Evolutionary conservation across 2,329 filamentous ascomycete genomes (phyloP), one percentile per base, ranked within the genome.

Genomic region (Claviceps lovelessii): DNA sequence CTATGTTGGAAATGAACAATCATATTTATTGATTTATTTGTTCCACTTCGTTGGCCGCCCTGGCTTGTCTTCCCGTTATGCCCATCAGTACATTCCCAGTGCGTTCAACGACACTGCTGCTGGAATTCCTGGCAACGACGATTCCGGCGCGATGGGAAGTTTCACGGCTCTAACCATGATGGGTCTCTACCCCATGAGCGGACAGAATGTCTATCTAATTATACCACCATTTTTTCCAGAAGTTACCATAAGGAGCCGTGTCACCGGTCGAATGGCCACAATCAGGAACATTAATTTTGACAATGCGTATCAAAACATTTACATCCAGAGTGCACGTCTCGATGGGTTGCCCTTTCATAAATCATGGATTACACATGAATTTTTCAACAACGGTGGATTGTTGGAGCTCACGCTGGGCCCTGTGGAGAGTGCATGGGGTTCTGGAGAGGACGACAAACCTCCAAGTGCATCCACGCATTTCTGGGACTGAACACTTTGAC

Each of bases 41-140:
- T 78, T 77, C 70, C 85, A 88, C 68, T 88, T 86, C 61, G 79
- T 76, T 1, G 83, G 80, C 0, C 77, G 84, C 0, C 85, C 85
- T 0, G 84, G 71, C 0, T 67, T 77, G 35, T 78, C 74, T 28
- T 67, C 73, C 19, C 67, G 72, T 57, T 80, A 80, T 60, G 73
- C 76, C 0, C 82, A 85, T 61, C 74, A 70, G 58, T 87, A 88
- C 62, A 85, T 88, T 56, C 84, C 85, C 0, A 71, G 72, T 1
- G 76, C 80, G 52, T 88, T 88, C 74, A 86, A 87, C 69, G 77
- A 79, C 31, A 80, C 78, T 0, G 64, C 79, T 3, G 72, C 71
- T 37, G 85, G 85, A 0, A 73, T 79, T 39, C 76, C 76, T 0
- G 76, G 76, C 5, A 79, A 79, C 60, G 76, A 79, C 60, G 76